Conservation (phyloP, 176 grass and related monocot species). For the Chrysopogon serrulatus region DNA sequence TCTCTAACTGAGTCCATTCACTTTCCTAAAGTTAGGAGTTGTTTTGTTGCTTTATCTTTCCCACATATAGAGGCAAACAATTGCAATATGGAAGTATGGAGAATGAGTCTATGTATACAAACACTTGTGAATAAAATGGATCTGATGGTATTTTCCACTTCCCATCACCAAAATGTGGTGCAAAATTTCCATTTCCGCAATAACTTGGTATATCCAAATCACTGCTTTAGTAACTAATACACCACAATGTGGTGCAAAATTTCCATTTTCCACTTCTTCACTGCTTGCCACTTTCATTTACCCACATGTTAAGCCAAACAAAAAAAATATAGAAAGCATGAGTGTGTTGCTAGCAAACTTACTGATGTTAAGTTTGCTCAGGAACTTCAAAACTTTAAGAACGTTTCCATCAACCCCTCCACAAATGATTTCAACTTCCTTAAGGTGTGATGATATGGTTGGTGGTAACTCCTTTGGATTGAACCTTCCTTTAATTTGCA, state of each 20-base stretch:
- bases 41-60: neutral
- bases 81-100: neutral
- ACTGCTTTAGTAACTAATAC: neutral
- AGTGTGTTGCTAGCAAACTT: too few species aligned
- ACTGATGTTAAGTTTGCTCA: too few species aligned
- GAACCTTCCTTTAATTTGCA: neutral
- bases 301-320: neutral
- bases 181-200: neutral
- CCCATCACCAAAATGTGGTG: neutral
- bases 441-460: slow-evolving; percentile 4
- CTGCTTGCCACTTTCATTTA: neutral
- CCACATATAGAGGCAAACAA: neutral
- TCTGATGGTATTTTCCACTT: neutral
- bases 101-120: neutral
- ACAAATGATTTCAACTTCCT: too few species aligned
- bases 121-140: neutral
- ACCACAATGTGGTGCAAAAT: too few species aligned
- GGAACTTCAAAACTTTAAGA: too few species aligned
- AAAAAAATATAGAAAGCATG: neutral
- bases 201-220: neutral
- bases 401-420: too few species aligned
- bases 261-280: neutral
- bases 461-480: neutral
- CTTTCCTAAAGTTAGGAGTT: too few species aligned
- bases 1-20: neutral